Base-by-base conservation (phyloP, 2,329 filamentous ascomycete species). In the Claviceps capensis region DNA sequence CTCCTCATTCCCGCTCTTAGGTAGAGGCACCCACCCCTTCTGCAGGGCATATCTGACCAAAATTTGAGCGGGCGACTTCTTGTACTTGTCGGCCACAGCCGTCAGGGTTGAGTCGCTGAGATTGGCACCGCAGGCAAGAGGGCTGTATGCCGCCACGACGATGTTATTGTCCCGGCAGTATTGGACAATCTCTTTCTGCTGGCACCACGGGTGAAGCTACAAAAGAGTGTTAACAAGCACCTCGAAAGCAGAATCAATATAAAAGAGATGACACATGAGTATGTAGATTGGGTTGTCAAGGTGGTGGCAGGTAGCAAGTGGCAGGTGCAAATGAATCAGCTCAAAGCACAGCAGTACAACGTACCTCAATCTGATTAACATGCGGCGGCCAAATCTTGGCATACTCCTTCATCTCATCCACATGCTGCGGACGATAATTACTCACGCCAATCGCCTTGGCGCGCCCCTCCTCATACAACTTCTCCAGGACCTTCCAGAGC, bases 111-210 rank as follows among this genome's bases (percentile, higher is more conserved):
- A 66, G 59, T 88, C 80, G 23, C 79, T 68, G 5, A 65, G 54
- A 22, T 62, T 61, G 22, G 60, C 49, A 2, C 66, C 67, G 26
- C 62, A 61, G 1, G 59, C 65, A 38, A 71, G 60, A 1, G 69
- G 69, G 17, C 67, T 67, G 49, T 70, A 71, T 6, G 69, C 69
- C 55, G 70, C 59, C n/a, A 72, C 47, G 23, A 65, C 48, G 70
- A 93, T 90, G 63, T 82, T 83, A 65, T 90, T 74, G 69, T 88
- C 82, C 75, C 86, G 86, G 78, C 88, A 93, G 61, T 68, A 72
- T 14, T 60, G 54, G 13, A 68, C 67, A 2, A 70, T 62, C 2
- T 68, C 61, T 19, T 61, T 58, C 52, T 72, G 70, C 63, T 87
- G 83, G 58, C 75, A 78, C 82, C 82, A 87, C 0, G 84, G 83